Evolutionary conservation across 768 basidiomycete genomes (phyloP).

Genomic region (Rubroboletus satanas): DNA sequence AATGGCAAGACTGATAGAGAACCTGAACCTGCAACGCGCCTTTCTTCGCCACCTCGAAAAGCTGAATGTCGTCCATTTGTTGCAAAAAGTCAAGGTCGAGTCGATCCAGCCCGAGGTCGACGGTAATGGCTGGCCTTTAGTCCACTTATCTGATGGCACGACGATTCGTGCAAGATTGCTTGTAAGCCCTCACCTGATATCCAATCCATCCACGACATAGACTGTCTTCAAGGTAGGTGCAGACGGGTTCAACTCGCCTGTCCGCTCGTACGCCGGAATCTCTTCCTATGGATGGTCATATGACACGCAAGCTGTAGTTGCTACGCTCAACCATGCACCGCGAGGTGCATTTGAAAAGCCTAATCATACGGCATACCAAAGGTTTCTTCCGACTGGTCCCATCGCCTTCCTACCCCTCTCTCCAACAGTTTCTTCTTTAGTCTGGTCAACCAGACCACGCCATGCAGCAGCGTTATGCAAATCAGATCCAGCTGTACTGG

Average conservation of each 20-base stretch:
- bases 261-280: constrained; percentile 81
- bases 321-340: constrained; percentile 74
- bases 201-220: neutral
- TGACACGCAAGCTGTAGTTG: constrained; percentile 84
- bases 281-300: constrained; percentile 91
- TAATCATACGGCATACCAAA: constrained; percentile 85
- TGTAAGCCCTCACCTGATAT: constrained; percentile 39
- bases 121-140: constrained; percentile 71
- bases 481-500: constrained; percentile 59
- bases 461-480: constrained; percentile 71
- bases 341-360: constrained; percentile 56
- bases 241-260: constrained; percentile 93
- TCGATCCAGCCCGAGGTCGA: constrained; percentile 51
- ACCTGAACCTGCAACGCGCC: constrained; percentile 86
- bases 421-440: constrained; percentile 74
- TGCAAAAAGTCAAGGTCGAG: constrained; percentile 73
- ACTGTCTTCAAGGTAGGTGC: constrained; percentile 69
- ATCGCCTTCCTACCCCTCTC: constrained; percentile 93
- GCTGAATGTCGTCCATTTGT: constrained; percentile 52
- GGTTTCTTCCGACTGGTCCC: constrained; percentile 93
- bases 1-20: constrained; percentile 90
- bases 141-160: constrained; percentile 67
- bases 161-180: constrained; percentile 70
- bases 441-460: constrained; percentile 86
- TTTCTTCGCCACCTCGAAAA: constrained; percentile 62